Evolutionary conservation across 2,329 filamentous ascomycete species (phyloP), one percentile per base, ranked within the genome.

Genomic region (Aspergillus bombycis): DNA sequence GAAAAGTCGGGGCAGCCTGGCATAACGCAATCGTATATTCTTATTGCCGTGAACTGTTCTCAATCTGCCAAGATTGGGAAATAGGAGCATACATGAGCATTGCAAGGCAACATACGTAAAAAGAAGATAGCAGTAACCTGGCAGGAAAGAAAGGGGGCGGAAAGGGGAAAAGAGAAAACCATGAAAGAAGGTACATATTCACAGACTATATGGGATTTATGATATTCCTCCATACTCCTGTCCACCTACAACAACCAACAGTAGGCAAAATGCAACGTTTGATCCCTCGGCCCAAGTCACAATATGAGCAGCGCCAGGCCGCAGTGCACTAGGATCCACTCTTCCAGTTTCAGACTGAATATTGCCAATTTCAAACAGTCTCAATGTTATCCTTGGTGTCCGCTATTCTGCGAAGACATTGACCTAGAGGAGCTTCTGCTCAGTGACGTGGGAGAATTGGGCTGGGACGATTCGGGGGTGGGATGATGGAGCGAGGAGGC

Each of bases 401-500:
- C 48, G 32, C 69, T 67, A 30, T 65, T 62, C 30, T 65, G 67
- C 36, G 71, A 69, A 9, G 69, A 66, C 28, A 74, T 65, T 0
- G 71, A 73, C 4, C 67, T 72, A 1, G 74, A 74, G 0, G 72
- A 70, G 19, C 69, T 75, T 41, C 72, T 63, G 57, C 74, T 76
- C 38, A 74, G 57, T 2, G 72, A 75, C 1, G 64, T 63, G 2
- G 72, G 68, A 2, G 71, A 71, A 11, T 61, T 63, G 3, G 65
- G 61, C 1, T 61, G 63, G 21, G 68, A 68, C 36, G 67, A 62
- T 4, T 54, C 65, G 26, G 68, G 62, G 26, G 70, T 66, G 19
- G 62, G 56, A 34, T 64, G 57, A 8, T 62, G 53, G 10, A 56
- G 43, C 16, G 65, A 48, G 21, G 65, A 48, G n/a, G n/a, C 28